These are phyloP conservation scores for Musa balbisiana DNA, from an alignment of 202 grass and related monocot species.

Conservation along the genomic window DNA sequence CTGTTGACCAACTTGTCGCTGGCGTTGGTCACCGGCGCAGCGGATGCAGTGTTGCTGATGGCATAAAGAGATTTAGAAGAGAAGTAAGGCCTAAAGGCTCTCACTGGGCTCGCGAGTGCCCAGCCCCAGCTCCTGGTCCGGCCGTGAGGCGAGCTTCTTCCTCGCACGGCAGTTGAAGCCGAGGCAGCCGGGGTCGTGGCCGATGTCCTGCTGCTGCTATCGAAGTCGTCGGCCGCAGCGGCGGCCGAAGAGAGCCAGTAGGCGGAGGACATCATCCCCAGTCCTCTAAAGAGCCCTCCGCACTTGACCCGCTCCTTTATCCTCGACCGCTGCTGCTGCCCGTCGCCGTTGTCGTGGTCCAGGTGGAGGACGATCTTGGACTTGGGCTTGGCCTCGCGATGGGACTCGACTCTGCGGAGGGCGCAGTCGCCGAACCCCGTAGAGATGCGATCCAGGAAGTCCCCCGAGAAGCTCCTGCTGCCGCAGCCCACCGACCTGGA, in stretches of 20 bases:
- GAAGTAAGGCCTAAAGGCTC: constrained; percentile 49
- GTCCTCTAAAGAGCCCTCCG: constrained; percentile 69
- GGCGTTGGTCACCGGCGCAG: constrained; percentile 24
- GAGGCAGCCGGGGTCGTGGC: neutral
- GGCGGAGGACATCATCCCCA: constrained; percentile 38
- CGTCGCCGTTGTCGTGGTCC: constrained; percentile 22
- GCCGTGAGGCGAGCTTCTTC: neutral
- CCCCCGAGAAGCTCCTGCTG: constrained; percentile 86
- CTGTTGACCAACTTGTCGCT: neutral
- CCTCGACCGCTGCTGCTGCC: constrained; percentile 27
- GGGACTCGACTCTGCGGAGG: constrained; percentile 74
- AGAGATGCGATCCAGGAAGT: constrained; percentile 91
- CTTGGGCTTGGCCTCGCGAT: constrained; percentile 62
- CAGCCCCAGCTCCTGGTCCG: constrained; percentile 51
- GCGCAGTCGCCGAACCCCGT: constrained; percentile 91
- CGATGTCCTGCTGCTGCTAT: constrained; percentile 23
- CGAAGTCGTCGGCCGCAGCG: constrained; percentile 14
- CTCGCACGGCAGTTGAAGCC: neutral
- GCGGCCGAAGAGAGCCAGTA: constrained; percentile 59
- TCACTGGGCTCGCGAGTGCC: constrained; percentile 84
- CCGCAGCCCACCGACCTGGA: constrained; percentile 94
- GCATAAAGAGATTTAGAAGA: constrained; percentile 38
- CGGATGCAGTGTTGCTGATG: constrained; percentile 29
- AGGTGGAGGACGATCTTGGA: constrained; percentile 31
- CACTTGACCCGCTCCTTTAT: constrained; percentile 52